These are phyloP conservation scores for Xylariomycetidae sp. DNA, from an alignment of 2,329 filamentous ascomycete species.

Conservation along the genomic window DNA sequence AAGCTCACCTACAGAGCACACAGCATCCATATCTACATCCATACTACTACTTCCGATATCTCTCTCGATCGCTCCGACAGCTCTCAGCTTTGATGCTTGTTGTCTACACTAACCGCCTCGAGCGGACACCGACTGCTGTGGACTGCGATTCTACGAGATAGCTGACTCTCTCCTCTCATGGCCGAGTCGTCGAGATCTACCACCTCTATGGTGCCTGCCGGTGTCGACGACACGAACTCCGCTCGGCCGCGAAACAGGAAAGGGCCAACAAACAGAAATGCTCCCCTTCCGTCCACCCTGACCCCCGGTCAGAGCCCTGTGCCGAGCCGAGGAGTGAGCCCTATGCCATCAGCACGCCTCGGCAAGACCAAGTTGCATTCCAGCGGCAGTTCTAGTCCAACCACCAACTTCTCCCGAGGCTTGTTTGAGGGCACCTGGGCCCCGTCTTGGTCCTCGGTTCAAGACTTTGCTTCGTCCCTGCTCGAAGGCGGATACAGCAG, in stretches of 20 bases:
- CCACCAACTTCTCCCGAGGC: conserved; percentile 32
- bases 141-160: no score
- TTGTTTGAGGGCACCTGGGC: conserved; percentile 48
- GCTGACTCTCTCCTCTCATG: no score
- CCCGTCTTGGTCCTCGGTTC: conserved; percentile 51
- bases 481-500: conserved; percentile 31
- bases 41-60: no score
- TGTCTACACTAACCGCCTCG: conserved; percentile 17
- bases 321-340: conserved; percentile 42
- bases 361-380: conserved; percentile 20
- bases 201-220: conserved; percentile 39
- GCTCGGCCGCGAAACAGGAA: conserved; percentile 49
- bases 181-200: conserved; percentile 37
- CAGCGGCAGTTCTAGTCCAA: conserved; percentile 23
- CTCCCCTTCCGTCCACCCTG: conserved; percentile 25
- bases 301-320: conserved; percentile 33
- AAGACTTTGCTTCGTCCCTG: conserved; percentile 47
- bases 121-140: conserved; percentile 21
- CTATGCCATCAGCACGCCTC: conserved; percentile 41
- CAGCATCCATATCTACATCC: no score
- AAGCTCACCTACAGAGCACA: no score
- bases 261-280: conserved; percentile 26
- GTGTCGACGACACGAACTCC: conserved; percentile 36
- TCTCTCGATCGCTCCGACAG: no score
- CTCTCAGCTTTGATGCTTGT: conserved; percentile 20